Conservation (phyloP, 495 filamentous ascomycete genomes). For the Ascodesmis nigricans region DNA sequence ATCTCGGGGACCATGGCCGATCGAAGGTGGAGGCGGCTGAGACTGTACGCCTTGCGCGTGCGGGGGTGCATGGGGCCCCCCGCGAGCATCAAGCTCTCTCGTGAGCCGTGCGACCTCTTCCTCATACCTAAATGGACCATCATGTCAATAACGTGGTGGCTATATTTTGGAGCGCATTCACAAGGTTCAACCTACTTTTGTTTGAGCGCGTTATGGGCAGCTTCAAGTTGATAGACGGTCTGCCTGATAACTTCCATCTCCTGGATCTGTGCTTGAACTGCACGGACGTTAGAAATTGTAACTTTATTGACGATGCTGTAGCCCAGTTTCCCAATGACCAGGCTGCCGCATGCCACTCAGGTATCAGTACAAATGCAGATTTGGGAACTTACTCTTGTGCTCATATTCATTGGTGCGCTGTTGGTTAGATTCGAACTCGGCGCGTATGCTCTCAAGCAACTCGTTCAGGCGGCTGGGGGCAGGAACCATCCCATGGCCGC, state of each 20-base stretch:
- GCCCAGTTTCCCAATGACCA: conserved; percentile 1
- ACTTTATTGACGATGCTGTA: conserved; percentile 2
- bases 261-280: conserved; percentile 67
- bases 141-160: too few species aligned
- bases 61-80: conserved; percentile 41
- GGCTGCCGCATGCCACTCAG: too few species aligned
- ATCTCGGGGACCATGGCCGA: conserved; percentile 80
- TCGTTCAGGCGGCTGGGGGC: conserved; percentile 64
- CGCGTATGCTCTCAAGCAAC: conserved; percentile 69
- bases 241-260: conserved; percentile 84
- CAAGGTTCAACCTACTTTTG: conserved; percentile 41
- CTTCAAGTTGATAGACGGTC: conserved; percentile 78
- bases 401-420: conserved; percentile 61
- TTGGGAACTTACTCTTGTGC: conserved; percentile 62
- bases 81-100: conserved; percentile 72
- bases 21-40: conserved; percentile 60
- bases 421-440: conserved; percentile 71
- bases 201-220: conserved; percentile 66
- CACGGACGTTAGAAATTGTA: conserved; percentile 10
- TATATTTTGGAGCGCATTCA: not conserved
- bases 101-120: conserved; percentile 68
- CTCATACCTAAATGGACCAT: conserved; percentile 46
- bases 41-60: conserved; percentile 40
- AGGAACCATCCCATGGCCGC: conserved; percentile 57
- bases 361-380: too few species aligned